Base-by-base conservation (phyloP, 768 basidiomycete genomes). In the Kwoniella pini region DNA sequence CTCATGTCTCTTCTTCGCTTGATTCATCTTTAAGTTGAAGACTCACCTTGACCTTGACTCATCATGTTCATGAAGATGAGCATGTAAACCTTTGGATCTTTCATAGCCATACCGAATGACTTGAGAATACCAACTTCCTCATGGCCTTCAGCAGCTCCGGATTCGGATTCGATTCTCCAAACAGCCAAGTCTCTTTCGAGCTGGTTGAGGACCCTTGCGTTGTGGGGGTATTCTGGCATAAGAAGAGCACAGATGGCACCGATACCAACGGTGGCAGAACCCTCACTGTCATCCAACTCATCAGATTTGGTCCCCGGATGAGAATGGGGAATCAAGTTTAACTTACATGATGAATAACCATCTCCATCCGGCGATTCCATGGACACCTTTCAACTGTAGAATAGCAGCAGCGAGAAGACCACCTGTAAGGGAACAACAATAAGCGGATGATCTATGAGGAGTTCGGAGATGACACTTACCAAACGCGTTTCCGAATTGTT, bases 401-500 rank as follows among this genome's bases (percentile, higher is more conserved):
- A 69, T 57, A 13, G 54, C 75, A 26, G 74, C 71, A 15, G 73
- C 73, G 33, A 77, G 39, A 4, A 77, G 53, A 40, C 65, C 65
- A 36, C 33, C 33, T 36, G 15, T 36, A 36, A 7, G 15, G 7
- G 7, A 7, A 7, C 33, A 7, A 36, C 15, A 36, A 36, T 36
- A 7, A 36, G 33, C 33, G 7, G 7, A 36, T 15, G 33, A 7
- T 7, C 15, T 36, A 7, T 15, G 33, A 36, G 33, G 7, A 7
- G 33, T 7, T 7, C 15, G 33, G 7, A 15, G 7, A 7, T 7
- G 33, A 7, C 7, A 36, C 33, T 7, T 36, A 21, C 73, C 75
- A 52, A 77, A 72, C 6, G 70, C 75, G 40, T 72, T 72, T 9
- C 75, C 75, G 22, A 77, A 13, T 44, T 75, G 71, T 39, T 69